Evolutionary conservation across 345 rosid genomes (phyloP).

Genomic region (Murraya koenigii): DNA sequence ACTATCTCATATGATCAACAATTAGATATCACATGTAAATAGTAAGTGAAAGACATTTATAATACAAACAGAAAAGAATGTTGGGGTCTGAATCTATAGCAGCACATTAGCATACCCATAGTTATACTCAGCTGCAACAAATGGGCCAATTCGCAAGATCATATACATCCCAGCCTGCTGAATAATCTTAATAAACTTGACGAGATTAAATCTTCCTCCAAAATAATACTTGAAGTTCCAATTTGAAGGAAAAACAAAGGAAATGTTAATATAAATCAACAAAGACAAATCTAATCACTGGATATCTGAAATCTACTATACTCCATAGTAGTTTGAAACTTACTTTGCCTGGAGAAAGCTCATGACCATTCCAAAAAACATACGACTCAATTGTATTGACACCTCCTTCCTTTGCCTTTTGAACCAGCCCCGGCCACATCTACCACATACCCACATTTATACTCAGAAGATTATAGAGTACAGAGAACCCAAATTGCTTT

Average conservation of each 20-base stretch:
- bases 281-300: background rate
- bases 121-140: conserved; percentile 92
- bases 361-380: conserved; percentile 97
- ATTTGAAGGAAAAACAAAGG: background rate
- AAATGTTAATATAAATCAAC: background rate
- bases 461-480: background rate
- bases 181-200: conserved; percentile 81
- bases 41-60: background rate
- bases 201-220: conserved; percentile 77
- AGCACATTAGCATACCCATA: conserved; percentile 53
- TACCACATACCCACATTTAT: conserved; percentile 23
- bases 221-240: conserved; percentile 59
- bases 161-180: conserved; percentile 87
- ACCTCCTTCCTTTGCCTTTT: conserved; percentile 90
- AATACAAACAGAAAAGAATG: background rate
- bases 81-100: background rate
- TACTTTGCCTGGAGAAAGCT: conserved; percentile 69
- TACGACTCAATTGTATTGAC: conserved; percentile 75
- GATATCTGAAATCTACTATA: background rate
- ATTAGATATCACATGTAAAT: background rate
- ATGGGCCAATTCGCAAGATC: conserved; percentile 96
- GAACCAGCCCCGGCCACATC: conserved; percentile 94
- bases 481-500: background rate
- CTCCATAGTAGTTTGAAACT: conserved; percentile 6
- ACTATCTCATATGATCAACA: conserved; percentile 29